Conservation (phyloP, 2,329 filamentous ascomycete species). For the Teratosphaeria epicoccoides region DNA sequence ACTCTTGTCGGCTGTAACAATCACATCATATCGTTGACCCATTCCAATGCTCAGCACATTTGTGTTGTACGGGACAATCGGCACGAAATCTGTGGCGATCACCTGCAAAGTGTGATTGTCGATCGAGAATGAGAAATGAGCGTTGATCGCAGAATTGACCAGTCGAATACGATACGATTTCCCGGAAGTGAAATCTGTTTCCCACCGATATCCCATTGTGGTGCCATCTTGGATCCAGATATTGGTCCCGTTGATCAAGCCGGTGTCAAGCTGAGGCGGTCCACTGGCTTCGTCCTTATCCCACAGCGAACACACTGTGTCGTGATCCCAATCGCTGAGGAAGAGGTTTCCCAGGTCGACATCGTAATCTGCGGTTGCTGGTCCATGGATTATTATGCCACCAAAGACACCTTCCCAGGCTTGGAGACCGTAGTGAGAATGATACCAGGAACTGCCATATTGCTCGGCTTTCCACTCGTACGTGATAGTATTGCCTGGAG, state of each 20-base stretch:
- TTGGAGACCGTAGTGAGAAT: constrained; percentile 34
- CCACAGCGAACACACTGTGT: constrained; percentile 18
- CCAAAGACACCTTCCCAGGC: constrained; percentile 31
- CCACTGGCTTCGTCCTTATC: constrained; percentile 15
- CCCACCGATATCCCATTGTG: constrained; percentile 11
- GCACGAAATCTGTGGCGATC: constrained; percentile 34
- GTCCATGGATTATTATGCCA: constrained; percentile 29
- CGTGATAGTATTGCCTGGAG: constrained; percentile 41
- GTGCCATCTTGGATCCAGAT: constrained; percentile 5
- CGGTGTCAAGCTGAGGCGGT: constrained; percentile 23
- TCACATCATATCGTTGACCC: constrained; percentile 27
- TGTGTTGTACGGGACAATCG: constrained; percentile 32
- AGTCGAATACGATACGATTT: constrained; percentile 35
- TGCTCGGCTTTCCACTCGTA: constrained; percentile 30
- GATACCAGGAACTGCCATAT: constrained; percentile 32
- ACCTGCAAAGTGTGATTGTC: constrained; percentile 35
- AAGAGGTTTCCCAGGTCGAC: constrained; percentile 29
- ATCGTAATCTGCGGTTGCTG: constrained; percentile 29
- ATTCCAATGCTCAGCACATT: constrained; percentile 27
- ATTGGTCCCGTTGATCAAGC: constrained; percentile 24
- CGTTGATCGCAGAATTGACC: constrained; percentile 31
- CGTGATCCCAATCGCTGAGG: constrained; percentile 30
- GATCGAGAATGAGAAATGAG: constrained; percentile 26
- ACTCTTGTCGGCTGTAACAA: constrained; percentile 22
- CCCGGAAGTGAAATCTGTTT: constrained; percentile 24